phyloP scores from a whole-genome alignment of 2,329 filamentous ascomycete genomes.

The Aspergillus versicolor region DNA sequence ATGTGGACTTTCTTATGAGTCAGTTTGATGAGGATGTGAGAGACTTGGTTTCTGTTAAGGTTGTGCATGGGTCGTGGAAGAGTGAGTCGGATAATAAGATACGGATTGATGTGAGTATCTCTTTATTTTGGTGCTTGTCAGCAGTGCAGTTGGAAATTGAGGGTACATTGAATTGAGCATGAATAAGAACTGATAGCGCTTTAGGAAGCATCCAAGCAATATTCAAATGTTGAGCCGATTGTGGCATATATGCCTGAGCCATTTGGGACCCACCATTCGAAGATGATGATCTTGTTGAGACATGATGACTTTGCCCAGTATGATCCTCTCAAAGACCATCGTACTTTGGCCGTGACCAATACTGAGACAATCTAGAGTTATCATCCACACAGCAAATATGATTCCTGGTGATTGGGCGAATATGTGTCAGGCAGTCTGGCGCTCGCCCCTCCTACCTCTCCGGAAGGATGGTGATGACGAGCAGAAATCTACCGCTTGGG shows the following conservation, averaged over 20 bases:
- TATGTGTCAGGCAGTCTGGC: slow-evolving; percentile 83
- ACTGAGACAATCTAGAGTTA: slow-evolving; percentile 44
- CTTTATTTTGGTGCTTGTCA: neutral
- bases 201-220: slow-evolving; percentile 61
- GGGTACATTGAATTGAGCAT: neutral
- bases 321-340: slow-evolving; percentile 7
- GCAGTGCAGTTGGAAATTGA: no score
- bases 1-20: slow-evolving; percentile 60
- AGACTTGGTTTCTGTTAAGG: slow-evolving; percentile 53
- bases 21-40: slow-evolving; percentile 60
- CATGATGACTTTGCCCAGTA: slow-evolving; percentile 72
- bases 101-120: slow-evolving; percentile 53
- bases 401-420: slow-evolving; percentile 84
- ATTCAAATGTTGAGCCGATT: slow-evolving; percentile 69
- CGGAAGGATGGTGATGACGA: neutral
- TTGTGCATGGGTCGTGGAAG: slow-evolving; percentile 67
- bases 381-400: slow-evolving; percentile 91
- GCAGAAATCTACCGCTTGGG: slow-evolving; percentile 38
- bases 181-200: neutral
- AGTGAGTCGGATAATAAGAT: slow-evolving; percentile 62
- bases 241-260: slow-evolving; percentile 77
- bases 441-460: slow-evolving; percentile 67
- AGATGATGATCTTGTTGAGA: slow-evolving; percentile 82
- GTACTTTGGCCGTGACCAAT: neutral
- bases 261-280: slow-evolving; percentile 82